Evolutionary conservation across 139 green algal genomes (phyloP), one percentile per base, ranked within the genome.

Genomic region (Gonium pectorale): DNA sequence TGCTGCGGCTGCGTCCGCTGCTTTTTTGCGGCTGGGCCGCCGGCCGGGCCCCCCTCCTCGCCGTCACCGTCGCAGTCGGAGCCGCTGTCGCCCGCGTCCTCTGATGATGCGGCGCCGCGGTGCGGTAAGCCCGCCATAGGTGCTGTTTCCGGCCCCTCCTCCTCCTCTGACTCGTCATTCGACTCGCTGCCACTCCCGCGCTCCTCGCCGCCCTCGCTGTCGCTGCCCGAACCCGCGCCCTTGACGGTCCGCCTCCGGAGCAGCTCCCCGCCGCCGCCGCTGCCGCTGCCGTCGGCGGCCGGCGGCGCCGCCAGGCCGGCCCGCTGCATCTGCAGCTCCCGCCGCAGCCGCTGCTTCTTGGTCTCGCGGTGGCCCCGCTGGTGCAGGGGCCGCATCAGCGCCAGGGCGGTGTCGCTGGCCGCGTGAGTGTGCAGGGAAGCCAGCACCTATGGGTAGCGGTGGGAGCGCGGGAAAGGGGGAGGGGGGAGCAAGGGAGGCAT

Each of bases 291-390:
- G 37, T 26, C 52, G 40, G 37, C 49, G 8, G 70, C 66, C 49
- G 40, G 38, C 17, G 37, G 70, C 38, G 63, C 80, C 49, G 37
- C 52, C 27, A 44, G 27, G 7, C 95, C 95, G 29, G 92, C 89
- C 0, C 93, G 41, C 88, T 96, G 79, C 70, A 95, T 81, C 60
- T 87, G 77, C 54, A 97, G 87, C 38, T 88, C 94, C 0, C 90
- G 80, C 49, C 77, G 79, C 79, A 97, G 83, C 29, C 86, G 85
- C 92, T 98, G 89, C 85, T 91, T 91, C 86, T 95, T 96, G 22
- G 94, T 97, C 75, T 96, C 92, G 59, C 78, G 86, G 24, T 92
- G 89, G 19, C 94, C 94, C 0, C 86, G 89, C 59, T 91, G 68
- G 59, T 94, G 88, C 49, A 94, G 44, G 5, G 92, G 89, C 3